Conservation (phyloP, 2,329 filamentous ascomycete species). For the Scedosporium minutisporum region DNA sequence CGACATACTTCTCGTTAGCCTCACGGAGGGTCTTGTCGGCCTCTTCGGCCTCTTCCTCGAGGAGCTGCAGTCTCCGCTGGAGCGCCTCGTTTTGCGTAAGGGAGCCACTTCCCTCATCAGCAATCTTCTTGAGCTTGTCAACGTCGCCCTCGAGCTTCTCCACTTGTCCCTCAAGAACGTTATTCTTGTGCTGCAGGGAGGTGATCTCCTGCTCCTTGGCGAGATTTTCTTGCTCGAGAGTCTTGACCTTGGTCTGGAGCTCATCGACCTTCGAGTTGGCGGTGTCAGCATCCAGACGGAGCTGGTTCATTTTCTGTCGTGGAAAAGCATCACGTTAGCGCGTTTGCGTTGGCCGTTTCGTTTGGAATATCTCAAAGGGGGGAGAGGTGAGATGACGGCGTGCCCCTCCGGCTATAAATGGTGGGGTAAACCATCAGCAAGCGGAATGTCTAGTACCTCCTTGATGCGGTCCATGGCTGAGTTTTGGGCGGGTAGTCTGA, state of each 20-base stretch:
- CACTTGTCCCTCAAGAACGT: conserved; percentile 77
- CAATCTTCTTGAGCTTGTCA: conserved; percentile 79
- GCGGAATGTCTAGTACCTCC: conserved; percentile 53
- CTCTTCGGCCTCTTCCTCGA: conserved; percentile 96
- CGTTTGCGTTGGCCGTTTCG: neutral
- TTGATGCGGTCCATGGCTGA: conserved; percentile 73
- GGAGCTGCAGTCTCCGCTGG: conserved; percentile 82
- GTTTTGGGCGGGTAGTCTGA: conserved; percentile 8
- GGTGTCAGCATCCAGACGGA: conserved; percentile 90
- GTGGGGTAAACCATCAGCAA: conserved; percentile 8
- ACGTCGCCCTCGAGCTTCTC: conserved; percentile 82
- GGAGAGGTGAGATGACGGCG: conserved; percentile 10
- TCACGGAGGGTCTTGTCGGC: conserved; percentile 94
- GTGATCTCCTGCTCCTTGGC: conserved; percentile 97
- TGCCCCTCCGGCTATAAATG: neutral
- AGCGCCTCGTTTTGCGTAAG: conserved; percentile 87
- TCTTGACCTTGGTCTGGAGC: conserved; percentile 77
- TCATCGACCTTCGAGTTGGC: conserved; percentile 75
- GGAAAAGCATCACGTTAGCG: neutral
- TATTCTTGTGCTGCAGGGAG: conserved; percentile 91
- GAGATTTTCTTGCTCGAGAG: conserved; percentile 87
- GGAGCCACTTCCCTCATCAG: conserved; percentile 72
- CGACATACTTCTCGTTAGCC: conserved; percentile 91
- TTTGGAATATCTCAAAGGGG: conserved; percentile 15
- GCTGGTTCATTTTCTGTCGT: conserved; percentile 79